Conservation (phyloP, 2,329 filamentous ascomycete species). For the Phialophora tarda region DNA sequence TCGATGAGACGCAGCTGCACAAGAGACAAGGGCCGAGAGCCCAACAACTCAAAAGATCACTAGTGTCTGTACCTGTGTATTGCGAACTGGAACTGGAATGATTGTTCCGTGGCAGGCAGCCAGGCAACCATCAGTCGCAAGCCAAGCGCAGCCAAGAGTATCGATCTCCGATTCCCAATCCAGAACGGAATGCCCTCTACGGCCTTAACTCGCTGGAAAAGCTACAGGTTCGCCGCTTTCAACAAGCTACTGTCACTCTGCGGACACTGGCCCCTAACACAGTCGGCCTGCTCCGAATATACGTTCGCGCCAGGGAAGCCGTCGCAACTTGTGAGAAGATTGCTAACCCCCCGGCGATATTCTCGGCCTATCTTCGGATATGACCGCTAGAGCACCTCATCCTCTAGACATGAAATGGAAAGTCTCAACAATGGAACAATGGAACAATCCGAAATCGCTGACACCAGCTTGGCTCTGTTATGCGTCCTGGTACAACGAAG, state of each 20-base stretch:
- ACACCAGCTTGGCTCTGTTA: no score
- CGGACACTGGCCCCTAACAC: background rate
- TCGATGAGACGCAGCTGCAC: conserved; percentile 16
- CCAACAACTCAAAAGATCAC: background rate
- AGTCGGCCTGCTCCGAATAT: background rate
- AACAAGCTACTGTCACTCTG: background rate
- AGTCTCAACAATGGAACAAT: no score
- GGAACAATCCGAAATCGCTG: no score
- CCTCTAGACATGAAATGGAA: no score
- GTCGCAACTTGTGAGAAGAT: background rate
- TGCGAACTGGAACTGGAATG: background rate
- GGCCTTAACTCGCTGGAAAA: background rate
- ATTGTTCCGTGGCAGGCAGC: background rate
- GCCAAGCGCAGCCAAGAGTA: background rate
- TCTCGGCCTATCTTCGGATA: conserved; percentile 7
- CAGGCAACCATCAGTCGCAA: background rate
- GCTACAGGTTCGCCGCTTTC: background rate
- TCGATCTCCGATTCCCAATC: background rate
- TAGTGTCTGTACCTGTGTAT: background rate
- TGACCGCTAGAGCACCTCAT: background rate
- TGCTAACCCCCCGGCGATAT: conserved; percentile 10
- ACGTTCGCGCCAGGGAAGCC: background rate
- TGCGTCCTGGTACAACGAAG: no score
- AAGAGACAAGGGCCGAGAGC: background rate
- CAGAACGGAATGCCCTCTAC: background rate